Base-by-base conservation (phyloP, 106 monocot species). In the Xerophyta viscosa region DNA sequence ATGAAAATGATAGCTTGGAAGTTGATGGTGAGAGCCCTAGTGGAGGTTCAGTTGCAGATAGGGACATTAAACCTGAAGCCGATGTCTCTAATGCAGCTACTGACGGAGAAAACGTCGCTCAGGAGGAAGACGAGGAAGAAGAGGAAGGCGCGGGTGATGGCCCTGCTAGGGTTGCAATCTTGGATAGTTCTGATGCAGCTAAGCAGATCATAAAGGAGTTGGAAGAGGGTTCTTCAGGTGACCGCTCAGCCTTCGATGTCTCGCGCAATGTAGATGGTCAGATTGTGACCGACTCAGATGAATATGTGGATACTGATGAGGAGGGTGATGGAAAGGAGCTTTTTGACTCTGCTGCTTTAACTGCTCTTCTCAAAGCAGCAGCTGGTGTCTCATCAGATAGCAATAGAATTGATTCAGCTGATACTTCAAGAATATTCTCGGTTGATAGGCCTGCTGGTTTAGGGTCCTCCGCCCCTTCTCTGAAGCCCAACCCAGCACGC, bases 341-440 rank as follows among this genome's bases (percentile, higher is more conserved):
- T 0, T 71, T 88, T 33, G 88, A 94, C 30, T 76, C 84, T 49
- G 86, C 77, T 72, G 73, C 83, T 21, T 66, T 93, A 55, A 66
- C 80, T 60, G 92, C 88, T 13, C 75, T 96, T 22, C 64, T 96
- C 9, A 84, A 74, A 71, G 88, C 88, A 22, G 84, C 88, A 22
- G 65, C 75, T 26, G 78, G 81, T 60, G 55, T 65, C 22, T 77
- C 82, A 6, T 25, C 68, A 6, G 81, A 84, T 51, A 81, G 77
- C 6, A 66, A 51, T 39, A 72, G 54, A 2, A 11, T 77, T 15
- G 48, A 73, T 46, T 65, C 77, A 33, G 60, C 77, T 53, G 77
- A 81, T 66, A 68, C 66, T 37, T 33, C 70, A 31, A 60, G 75
- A 20, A 71, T 84, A 42, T 84, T 94, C 59, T 72, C 76, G 27